Base-by-base conservation (phyloP, 768 basidiomycete genomes). In the Mycena sanguinolenta region DNA sequence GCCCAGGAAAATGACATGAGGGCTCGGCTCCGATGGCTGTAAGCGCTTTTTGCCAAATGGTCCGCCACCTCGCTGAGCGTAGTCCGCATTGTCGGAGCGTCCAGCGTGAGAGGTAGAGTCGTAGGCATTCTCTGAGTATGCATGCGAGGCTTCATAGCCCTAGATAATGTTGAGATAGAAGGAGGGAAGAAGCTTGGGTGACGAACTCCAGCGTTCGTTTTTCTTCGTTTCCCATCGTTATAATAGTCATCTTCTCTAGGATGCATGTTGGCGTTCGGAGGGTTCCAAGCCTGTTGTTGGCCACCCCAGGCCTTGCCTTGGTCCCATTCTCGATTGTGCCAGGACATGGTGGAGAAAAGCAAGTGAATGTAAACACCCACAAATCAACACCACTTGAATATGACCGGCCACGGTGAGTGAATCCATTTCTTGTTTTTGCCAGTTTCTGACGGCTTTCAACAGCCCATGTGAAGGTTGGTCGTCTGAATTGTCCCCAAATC, bases 1-100 rank as follows among this genome's bases (percentile, higher is more conserved):
- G 65, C 96, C 96, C 70, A 98, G 90, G 81, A 98, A 97, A 77
- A 98, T 97, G 79, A 98, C 94, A 83, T 98, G 96, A 53, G 92
- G 90, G 78, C 93, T 95, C 55, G 94, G 92, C 79, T 95, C 94
- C 63, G 94, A 96, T 34, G 94, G 92, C 67, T 89, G 85, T 49
- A 94, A 86, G 62, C 94, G 92, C 80, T 95, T 94, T 85, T 94
- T 94, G 78, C 78, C 78, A 76, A 87, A 87, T 63, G 80, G 78
- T 30, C 27, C 59, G 54, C 78, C 81, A 59, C 77, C 78, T 75
- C 85, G 84, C 74, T 88, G 89, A 21, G 30, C 32, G 77, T 91
- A 89, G 62, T 87, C 85, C 64, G 84, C 78, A 64, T 30, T 73
- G 68, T 63, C 68, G 39, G 62, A 75, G 67, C 39, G 76, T 74